Conservation (phyloP, 805 yeast genomes). For the Maudiozyma serrabonitensis region DNA sequence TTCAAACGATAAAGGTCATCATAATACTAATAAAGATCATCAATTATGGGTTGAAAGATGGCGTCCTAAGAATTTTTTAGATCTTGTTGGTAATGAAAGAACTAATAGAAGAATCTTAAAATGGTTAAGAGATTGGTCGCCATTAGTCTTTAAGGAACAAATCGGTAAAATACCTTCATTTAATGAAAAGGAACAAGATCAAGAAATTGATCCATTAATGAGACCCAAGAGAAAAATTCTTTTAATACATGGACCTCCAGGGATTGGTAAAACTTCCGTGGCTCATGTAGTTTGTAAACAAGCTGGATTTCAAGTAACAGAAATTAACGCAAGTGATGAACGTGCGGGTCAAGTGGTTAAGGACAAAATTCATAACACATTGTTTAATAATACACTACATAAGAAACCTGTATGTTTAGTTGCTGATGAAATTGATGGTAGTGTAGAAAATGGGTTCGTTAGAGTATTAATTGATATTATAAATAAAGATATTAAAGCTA, state of each 20-base stretch:
- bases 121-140: slow-evolving; percentile 64
- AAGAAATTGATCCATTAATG: slow-evolving; percentile 37
- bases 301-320: slow-evolving; percentile 70
- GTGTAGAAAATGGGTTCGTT: slow-evolving; percentile 56
- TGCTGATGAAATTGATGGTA: slow-evolving; percentile 86
- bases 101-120: slow-evolving; percentile 47
- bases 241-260: slow-evolving; percentile 85
- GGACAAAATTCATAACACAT: slow-evolving; percentile 50
- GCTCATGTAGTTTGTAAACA: slow-evolving; percentile 79
- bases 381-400: slow-evolving; percentile 54
- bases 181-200: slow-evolving; percentile 6
- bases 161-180: slow-evolving; percentile 19
- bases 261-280: slow-evolving; percentile 84
- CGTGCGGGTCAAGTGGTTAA: slow-evolving; percentile 49
- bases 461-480: slow-evolving; percentile 48
- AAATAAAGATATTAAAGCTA: slow-evolving; percentile 46
- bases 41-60: slow-evolving; percentile 54
- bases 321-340: slow-evolving; percentile 80
- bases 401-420: slow-evolving; percentile 74
- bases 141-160: slow-evolving; percentile 43
- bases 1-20: background rate
- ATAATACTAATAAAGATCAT: slow-evolving; percentile 1
- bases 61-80: slow-evolving; percentile 54
- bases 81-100: slow-evolving; percentile 59
- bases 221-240: slow-evolving; percentile 57